These are phyloP conservation scores for Parmales sp. DNA, from an alignment of 108 stramenopile genomes.

Conservation along the genomic window DNA sequence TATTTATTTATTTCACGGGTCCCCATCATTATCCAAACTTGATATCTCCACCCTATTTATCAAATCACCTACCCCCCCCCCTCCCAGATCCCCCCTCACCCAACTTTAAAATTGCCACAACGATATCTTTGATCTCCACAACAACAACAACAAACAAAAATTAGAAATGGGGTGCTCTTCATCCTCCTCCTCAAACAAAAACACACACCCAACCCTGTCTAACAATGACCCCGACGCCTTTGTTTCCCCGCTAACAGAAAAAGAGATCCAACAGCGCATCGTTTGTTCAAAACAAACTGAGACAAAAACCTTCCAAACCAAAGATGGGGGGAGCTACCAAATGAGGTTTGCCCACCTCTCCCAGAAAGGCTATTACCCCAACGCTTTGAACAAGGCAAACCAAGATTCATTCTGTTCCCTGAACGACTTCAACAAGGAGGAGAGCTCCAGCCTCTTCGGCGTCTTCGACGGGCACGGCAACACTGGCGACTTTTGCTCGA, in stretches of 20 bases:
- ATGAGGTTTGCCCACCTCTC: slow-evolving; percentile 51
- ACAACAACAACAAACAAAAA: too few species aligned
- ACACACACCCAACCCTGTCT: too few species aligned
- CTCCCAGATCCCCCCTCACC: too few species aligned
- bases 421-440: slow-evolving; percentile 37
- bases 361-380: slow-evolving; percentile 85
- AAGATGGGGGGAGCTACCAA: background rate
- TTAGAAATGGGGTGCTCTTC: too few species aligned
- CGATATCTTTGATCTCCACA: too few species aligned
- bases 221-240: too few species aligned
- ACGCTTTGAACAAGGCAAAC: slow-evolving; percentile 62
- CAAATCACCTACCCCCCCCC: too few species aligned
- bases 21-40: too few species aligned
- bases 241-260: background rate
- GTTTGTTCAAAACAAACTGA: background rate
- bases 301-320: background rate
- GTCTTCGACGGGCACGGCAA: slow-evolving; percentile 74
- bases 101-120: too few species aligned
- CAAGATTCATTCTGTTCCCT: slow-evolving; percentile 48
- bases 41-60: too few species aligned
- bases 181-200: too few species aligned
- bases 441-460: slow-evolving; percentile 43
- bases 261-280: slow-evolving; percentile 2
- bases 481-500: slow-evolving; percentile 46
- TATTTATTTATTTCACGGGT: too few species aligned